Base-by-base conservation (phyloP, 164 flowering plant species). In the Dillenia turbinata region DNA sequence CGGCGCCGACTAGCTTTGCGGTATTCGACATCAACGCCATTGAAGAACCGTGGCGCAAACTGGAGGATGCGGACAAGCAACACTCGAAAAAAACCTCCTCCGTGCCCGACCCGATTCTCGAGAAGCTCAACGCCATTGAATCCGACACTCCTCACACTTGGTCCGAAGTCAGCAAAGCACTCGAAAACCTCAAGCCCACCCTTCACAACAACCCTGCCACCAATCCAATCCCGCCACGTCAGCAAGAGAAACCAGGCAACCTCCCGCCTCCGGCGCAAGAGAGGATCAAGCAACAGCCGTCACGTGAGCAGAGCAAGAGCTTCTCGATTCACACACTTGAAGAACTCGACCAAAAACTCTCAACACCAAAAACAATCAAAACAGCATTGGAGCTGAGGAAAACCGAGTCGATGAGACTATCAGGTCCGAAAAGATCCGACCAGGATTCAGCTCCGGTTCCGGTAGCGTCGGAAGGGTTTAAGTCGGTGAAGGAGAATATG, bases 111-210 rank as follows among this genome's bases (percentile, higher is more conserved):
- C 79, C 78, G 4, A 52, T 87, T 11, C 84, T 87, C 0, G 84
- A 88, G 53, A 92, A 88, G 79, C 85, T 92, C 69, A 75, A 73
- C 73, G 69, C 74, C 15, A 63, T 81, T 9, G 96, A 86, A 64
- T 14, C 78, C 15, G 76, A 76, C 22, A 80, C 81, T 9, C 92
- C 92, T 46, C 78, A 73, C n/a, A 66, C 96, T 0, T 94, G 98
- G 98, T 83, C 81, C 22, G 95, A 90, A 62, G 91, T 94, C 48
- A 91, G 93, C 68, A 91, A 86, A 66, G 91, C 71, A 16, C 73
- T 90, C 47, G 88, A 90, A 57, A 84, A 84, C 66, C 77, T 90
- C 53, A 87, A 88, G 70, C 84, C 95, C 67, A 66, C 72, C 9
- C 67, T 83, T 40, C 68, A 68, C 14, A 57, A 16, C 14, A 58